Percentiles rank a stretch among this genome's conserved stretches.
Evolutionary conservation across 805 yeast genomes (phyloP).

Genomic region (Metschnikowia matae): DNA sequence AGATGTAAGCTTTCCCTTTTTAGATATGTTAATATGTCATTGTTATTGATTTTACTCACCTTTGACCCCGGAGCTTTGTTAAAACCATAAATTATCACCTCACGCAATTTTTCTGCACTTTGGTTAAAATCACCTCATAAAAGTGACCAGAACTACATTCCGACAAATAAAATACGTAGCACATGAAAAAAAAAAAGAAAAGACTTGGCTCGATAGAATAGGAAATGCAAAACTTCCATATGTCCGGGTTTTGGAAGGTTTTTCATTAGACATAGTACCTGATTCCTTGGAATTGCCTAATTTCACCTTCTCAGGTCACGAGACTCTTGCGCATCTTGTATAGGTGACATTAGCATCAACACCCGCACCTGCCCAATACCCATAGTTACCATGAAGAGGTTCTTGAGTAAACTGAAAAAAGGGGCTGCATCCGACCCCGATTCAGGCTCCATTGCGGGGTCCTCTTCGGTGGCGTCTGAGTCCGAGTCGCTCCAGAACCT

Average conservation of each 20-base stretch:
- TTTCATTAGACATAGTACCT: too few relatives aligned
- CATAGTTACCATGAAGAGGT: slow-evolving; percentile 9
- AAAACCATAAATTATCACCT: not conserved
- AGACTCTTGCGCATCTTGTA: not conserved
- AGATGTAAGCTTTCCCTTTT: not conserved
- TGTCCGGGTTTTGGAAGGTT: not conserved
- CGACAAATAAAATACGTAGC: not conserved
- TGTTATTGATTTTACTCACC: too few relatives aligned
- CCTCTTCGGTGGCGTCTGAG: slow-evolving; percentile 12
- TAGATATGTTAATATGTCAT: not conserved
- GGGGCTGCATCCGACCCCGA: slow-evolving; percentile 2
- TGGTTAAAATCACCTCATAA: not conserved
- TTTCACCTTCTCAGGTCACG: not conserved
- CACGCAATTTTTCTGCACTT: slow-evolving; percentile 3
- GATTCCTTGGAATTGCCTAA: not conserved
- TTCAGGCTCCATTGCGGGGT: not conserved
- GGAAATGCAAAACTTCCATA: not conserved
- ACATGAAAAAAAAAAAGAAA: not conserved
- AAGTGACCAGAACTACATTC: too few relatives aligned
- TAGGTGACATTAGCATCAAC: not conserved
- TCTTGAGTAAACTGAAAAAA: slow-evolving; percentile 13
- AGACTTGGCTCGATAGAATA: not conserved
- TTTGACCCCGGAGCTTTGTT: too few relatives aligned
- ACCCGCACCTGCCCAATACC: not conserved
- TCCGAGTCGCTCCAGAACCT: slow-evolving; percentile 29